Conservation (phyloP, 2,329 filamentous ascomycete species). For the Sphaerulina populicola region DNA sequence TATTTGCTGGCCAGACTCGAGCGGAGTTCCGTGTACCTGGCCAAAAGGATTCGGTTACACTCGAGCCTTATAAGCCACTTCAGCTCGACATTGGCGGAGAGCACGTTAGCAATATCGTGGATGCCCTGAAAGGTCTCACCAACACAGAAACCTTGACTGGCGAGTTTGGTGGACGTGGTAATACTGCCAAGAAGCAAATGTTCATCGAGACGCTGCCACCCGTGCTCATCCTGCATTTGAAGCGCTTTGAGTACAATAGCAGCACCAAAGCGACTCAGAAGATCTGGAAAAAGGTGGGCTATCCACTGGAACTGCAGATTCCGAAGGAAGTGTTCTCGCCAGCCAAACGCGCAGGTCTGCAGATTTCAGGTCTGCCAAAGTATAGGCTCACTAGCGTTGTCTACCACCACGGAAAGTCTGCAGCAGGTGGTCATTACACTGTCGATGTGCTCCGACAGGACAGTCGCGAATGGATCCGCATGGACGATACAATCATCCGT, state of each 20-base stretch:
- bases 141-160: conserved; percentile 76
- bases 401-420: conserved; percentile 96
- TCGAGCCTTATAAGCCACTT: conserved; percentile 87
- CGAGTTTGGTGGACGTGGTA: conserved; percentile 71
- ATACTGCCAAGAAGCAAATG: conserved; percentile 77
- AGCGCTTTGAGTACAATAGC: conserved; percentile 93
- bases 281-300: conserved; percentile 97
- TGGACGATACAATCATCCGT: conserved; percentile 87
- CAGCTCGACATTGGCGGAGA: conserved; percentile 88
- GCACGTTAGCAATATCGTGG: conserved; percentile 80
- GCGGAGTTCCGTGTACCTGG: conserved; percentile 84
- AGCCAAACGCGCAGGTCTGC: conserved; percentile 58
- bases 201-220: conserved; percentile 88
- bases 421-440: conserved; percentile 92
- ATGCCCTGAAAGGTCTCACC: conserved; percentile 79
- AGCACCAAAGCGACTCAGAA: conserved; percentile 75
- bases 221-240: conserved; percentile 87
- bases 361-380: conserved; percentile 52
- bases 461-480: conserved; percentile 87
- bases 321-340: conserved; percentile 81
- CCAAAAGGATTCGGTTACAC: conserved; percentile 79
- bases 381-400: conserved; percentile 85
- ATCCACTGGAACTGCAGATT: conserved; percentile 88
- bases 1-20: conserved; percentile 84
- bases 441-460: conserved; percentile 95